Evolutionary conservation across 192 early-diverging fungal genomes (phyloP), one percentile per base, ranked within the genome.

Genomic region (Backusella tarrabulga): DNA sequence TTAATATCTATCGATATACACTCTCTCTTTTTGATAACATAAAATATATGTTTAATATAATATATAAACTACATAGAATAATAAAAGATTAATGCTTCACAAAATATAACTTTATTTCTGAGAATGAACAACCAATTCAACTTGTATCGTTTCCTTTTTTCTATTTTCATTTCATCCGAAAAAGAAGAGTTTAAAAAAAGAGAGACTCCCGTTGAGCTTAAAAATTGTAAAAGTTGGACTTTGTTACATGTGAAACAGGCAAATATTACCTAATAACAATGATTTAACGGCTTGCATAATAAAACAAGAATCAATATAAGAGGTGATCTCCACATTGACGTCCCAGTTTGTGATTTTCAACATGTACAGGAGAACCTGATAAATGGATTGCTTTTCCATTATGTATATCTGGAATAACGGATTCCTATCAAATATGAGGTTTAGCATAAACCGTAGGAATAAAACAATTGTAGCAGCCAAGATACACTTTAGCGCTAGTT

Each of bases 121-220:
- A 50, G 46, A 50, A 21, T 50, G 46, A 50, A 50, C 46, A 50
- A n/a, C 4, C 19, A 50, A 50, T 19, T 50, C 46, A n/a, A 50
- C 46, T 50, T 50, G 46, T n/a, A 50, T 8, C 19, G 19, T 50
- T 50, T 50, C 46, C 46, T 50, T 19, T 50, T 50, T 50, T 50
- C n/a, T 50, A 4, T 50, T 46, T 46, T 46, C 38, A 40, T 42
- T 42, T 9, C 3, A 3, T 44, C 42, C 3, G 42, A 40, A 40
- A 87, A 34, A 52, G 73, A 5, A 44, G 42, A 44, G 42, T 32
- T 32, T 32, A 2, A 32, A 32, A 52, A 76, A 5, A 44, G 42
- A 44, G 42, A 44, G 42, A 17, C 42, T 44, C 15, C 15, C 4
- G 15, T 14, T 44, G 42, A 44, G 42, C 46, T 50, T 50, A 6